Evolutionary conservation across 352 stramenopile species (phyloP), one percentile per base, ranked within the genome.

Genomic region (Phytopythium chamaehyphon): DNA sequence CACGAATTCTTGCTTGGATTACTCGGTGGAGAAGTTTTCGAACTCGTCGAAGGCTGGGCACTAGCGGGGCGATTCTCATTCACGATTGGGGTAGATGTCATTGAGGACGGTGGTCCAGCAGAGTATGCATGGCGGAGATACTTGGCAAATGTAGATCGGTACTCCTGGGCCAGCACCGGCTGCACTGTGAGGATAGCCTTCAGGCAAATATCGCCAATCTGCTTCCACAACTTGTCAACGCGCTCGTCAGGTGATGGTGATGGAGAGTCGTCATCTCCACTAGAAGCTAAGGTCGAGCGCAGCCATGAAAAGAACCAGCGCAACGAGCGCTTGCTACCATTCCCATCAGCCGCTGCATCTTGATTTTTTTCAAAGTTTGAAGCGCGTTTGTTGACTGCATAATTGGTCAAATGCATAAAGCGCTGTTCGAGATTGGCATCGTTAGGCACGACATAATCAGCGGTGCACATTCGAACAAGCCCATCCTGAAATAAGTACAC

Each of bases 401-500:
- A 96, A 54, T 97, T 97, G 43, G 89, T 97, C 33, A 97, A 52
- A 54, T 97, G 89, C 86, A 97, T 95, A 62, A 90, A 94, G n/a
- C 76, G 76, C 24, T 90, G 68, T 44, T 90, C 80, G 51, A 96
- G 76, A 51, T 96, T 96, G 16, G 85, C 67, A 7, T 69, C 66
- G 47, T 90, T 95, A 8, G 87, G 86, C 16, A 75, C 60, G 3
- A 91, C 81, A 55, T 98, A 98, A 57, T 93, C 76, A 7, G 84
- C 73, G 3, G 87, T 96, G 40, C 82, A 94, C 75, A 97, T 95
- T 36, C 89, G 78, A 26, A 94, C 88, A 37, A 97, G 66, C 7
- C 90, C 90, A 51, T 97, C 87, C 35, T 95, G 75, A 65, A 96
- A 97, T 39, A 97, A 62, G 62, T 97, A 97, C 9, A 95, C 80